phyloP scores from a whole-genome alignment of 106 monocot species.

The Apostasia shenzhenica region DNA sequence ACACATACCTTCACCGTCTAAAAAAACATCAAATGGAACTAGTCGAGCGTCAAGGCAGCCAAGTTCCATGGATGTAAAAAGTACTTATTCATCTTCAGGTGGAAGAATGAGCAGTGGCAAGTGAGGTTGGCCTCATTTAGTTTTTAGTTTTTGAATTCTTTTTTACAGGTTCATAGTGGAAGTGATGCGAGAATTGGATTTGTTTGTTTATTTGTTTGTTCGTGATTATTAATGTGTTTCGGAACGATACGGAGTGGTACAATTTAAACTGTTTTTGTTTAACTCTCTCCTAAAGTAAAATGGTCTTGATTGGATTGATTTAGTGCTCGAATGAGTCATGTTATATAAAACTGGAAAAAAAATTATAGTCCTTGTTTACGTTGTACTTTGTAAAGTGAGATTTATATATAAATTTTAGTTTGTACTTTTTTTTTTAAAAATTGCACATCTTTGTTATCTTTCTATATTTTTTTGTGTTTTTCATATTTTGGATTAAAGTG shows the following conservation, averaged over 20 bases:
- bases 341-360: no score
- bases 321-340: no score
- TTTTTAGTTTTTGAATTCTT: no score
- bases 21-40: constrained; percentile 30
- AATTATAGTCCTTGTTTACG: no score
- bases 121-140: neutral
- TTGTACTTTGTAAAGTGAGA: no score
- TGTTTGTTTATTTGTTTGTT: neutral
- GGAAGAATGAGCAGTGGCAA: constrained; percentile 29
- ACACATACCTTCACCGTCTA: constrained; percentile 44
- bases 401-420: no score
- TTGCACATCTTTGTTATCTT: no score
- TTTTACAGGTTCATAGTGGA: neutral
- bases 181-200: neutral
- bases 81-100: constrained; percentile 15
- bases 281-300: no score
- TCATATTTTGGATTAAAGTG: no score
- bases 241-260: neutral
- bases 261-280: neutral
- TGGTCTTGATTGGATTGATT: no score
- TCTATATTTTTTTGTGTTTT: no score
- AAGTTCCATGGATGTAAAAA: constrained; percentile 22
- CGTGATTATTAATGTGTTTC: neutral
- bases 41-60: constrained; percentile 27
- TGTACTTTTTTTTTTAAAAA: no score